A percentile compares a stretch with the other conserved stretches of the same genome.
These are phyloP conservation scores for Cyberlindnera euphorbiiphila DNA, from an alignment of 805 yeast genomes.

Conservation along the genomic window DNA sequence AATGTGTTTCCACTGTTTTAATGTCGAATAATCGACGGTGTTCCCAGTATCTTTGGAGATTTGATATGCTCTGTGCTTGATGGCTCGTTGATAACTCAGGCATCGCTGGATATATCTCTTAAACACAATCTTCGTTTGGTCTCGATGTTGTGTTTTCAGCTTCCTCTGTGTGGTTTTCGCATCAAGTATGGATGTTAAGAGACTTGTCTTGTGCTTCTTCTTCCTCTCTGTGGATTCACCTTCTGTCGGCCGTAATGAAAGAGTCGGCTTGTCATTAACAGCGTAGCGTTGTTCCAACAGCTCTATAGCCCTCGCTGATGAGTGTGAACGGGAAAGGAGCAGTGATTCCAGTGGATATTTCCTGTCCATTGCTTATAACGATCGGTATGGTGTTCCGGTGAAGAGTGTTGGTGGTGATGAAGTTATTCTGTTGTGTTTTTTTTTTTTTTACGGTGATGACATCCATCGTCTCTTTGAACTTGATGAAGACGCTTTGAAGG, in stretches of 20 bases:
- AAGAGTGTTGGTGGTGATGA: not conserved
- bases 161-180: constrained; percentile 14
- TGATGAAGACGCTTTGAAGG: not conserved
- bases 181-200: constrained; percentile 16
- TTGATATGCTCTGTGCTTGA: constrained; percentile 26
- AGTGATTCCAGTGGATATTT: constrained; percentile 24
- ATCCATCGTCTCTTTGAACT: too few relatives aligned
- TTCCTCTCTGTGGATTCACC: constrained; percentile 24
- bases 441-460: too few relatives aligned
- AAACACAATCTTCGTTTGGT: constrained; percentile 29
- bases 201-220: constrained; percentile 22
- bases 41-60: constrained; percentile 1
- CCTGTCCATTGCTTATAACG: constrained; percentile 18
- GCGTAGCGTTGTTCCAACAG: constrained; percentile 34
- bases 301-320: constrained; percentile 27
- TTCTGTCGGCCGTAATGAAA: constrained; percentile 32
- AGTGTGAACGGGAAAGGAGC: constrained; percentile 21
- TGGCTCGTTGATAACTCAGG: constrained; percentile 23
- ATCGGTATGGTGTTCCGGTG: not conserved
- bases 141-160: constrained; percentile 20
- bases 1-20: constrained; percentile 24
- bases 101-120: constrained; percentile 26
- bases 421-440: not conserved
- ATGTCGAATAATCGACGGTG: constrained; percentile 16
- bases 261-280: constrained; percentile 27